phyloP scores from a whole-genome alignment of 306 rosid genomes.

The Chamaecrista fasciculata region DNA sequence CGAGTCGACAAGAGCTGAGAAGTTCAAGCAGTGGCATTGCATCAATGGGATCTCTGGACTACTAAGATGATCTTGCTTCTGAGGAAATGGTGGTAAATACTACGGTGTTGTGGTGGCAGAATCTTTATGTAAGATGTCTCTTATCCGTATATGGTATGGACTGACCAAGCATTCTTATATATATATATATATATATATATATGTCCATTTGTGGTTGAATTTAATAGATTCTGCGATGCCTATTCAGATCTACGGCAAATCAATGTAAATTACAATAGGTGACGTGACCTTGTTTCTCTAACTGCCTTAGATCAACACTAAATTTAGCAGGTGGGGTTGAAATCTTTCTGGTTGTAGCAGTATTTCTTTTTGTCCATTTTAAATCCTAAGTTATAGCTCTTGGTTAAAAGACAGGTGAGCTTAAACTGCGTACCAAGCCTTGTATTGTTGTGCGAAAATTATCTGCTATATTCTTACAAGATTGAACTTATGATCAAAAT shows the following conservation, averaged over 20 bases:
- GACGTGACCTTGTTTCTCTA: conserved; percentile 39
- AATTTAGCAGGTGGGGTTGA: conserved; percentile 19
- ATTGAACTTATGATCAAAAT: background rate
- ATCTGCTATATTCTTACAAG: background rate
- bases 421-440: background rate
- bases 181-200: conserved; percentile 8
- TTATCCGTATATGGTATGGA: conserved; percentile 27
- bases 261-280: conserved; percentile 65
- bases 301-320: conserved; percentile 29
- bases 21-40: conserved; percentile 58
- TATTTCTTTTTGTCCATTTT: background rate
- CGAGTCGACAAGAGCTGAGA: conserved; percentile 46
- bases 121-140: conserved; percentile 29
- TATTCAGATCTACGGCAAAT: conserved; percentile 43
- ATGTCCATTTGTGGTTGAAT: conserved; percentile 32
- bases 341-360: conserved; percentile 19
- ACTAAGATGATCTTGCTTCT: conserved; percentile 35
- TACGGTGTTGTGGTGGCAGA: conserved; percentile 25
- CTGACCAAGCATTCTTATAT: conserved; percentile 39
- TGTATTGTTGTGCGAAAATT: background rate
- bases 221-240: conserved; percentile 35
- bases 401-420: conserved; percentile 7
- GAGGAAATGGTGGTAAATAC: conserved; percentile 10
- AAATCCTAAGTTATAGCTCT: conserved; percentile 24
- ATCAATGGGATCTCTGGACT: conserved; percentile 53